These are phyloP conservation scores for Lantana camara DNA, from an alignment of 257 asterid genomes.

Conservation along the genomic window DNA sequence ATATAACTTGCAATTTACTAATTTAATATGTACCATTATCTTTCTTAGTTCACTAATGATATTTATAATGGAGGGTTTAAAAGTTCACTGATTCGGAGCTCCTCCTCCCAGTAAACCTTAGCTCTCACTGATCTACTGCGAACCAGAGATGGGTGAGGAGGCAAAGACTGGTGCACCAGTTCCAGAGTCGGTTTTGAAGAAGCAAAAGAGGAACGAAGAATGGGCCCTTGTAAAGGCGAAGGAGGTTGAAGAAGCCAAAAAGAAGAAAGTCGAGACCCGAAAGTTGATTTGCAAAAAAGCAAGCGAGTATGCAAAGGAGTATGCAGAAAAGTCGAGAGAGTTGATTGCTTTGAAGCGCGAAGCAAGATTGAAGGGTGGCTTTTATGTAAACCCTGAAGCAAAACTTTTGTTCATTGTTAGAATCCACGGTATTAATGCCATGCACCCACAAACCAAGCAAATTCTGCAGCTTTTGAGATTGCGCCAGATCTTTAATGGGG, in stretches of 20 bases:
- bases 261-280: conserved; percentile 43
- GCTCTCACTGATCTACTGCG: not conserved
- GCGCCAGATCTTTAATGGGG: conserved; percentile 67
- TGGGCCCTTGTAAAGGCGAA: conserved; percentile 41
- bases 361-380: conserved; percentile 61
- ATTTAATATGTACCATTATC: no score
- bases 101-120: not conserved
- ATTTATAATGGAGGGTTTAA: conserved; percentile 6
- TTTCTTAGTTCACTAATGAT: no score
- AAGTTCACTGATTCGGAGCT: not conserved
- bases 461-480: conserved; percentile 53
- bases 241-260: conserved; percentile 41
- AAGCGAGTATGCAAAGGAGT: conserved; percentile 45
- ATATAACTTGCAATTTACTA: no score
- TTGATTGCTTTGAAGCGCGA: conserved; percentile 56
- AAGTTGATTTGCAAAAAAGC: conserved; percentile 51
- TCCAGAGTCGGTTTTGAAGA: conserved; percentile 59
- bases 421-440: conserved; percentile 60
- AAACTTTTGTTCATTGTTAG: conserved; percentile 55
- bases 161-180: conserved; percentile 34
- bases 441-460: conserved; percentile 59
- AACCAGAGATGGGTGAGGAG: conserved; percentile 43
- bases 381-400: conserved; percentile 57
- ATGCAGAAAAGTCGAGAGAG: conserved; percentile 52
- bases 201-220: conserved; percentile 62